Conservation (phyloP, 768 basidiomycete species). For the Flagelloscypha sp. region DNA sequence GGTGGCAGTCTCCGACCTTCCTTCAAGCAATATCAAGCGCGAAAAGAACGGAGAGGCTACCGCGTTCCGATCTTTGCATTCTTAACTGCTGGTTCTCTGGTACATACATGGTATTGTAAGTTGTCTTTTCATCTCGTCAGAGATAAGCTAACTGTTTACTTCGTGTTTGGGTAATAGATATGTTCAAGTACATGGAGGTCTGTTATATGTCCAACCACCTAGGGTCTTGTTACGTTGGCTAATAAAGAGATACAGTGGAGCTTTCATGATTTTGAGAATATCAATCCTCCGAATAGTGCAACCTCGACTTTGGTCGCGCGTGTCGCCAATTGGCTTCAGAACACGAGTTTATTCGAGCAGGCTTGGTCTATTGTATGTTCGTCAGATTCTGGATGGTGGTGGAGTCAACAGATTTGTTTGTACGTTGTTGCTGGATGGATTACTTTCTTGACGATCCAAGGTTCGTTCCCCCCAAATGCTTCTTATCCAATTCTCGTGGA, state of each 20-base stretch:
- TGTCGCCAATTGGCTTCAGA: conserved; percentile 42
- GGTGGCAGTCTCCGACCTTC: conserved; percentile 11
- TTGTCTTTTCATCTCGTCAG: conserved; percentile 4
- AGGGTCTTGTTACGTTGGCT: not conserved
- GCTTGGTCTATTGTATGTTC: conserved; percentile 34
- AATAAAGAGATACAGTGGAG: conserved; percentile 40
- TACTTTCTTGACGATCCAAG: conserved; percentile 40
- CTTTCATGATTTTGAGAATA: conserved; percentile 35
- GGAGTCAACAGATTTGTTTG: conserved; percentile 56
- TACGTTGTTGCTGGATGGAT: conserved; percentile 55
- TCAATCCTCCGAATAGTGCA: not conserved
- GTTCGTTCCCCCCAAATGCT: conserved; percentile 21
- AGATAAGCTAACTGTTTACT: not conserved
- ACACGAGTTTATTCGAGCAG: conserved; percentile 54
- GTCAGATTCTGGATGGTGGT: conserved; percentile 57
- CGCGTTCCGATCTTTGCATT: conserved; percentile 18
- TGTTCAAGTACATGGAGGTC: conserved; percentile 38
- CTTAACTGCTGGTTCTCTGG: conserved; percentile 27
- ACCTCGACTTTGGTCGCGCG: conserved; percentile 17
- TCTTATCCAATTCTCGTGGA: not conserved
- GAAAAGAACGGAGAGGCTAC: not conserved
- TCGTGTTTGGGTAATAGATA: conserved; percentile 22
- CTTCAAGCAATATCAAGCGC: not conserved
- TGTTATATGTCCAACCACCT: not conserved
- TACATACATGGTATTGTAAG: conserved; percentile 47